Evolutionary conservation across 2,329 filamentous ascomycete genomes (phyloP), one percentile per base, ranked within the genome.

Genomic region (Monosporascus sp.): DNA sequence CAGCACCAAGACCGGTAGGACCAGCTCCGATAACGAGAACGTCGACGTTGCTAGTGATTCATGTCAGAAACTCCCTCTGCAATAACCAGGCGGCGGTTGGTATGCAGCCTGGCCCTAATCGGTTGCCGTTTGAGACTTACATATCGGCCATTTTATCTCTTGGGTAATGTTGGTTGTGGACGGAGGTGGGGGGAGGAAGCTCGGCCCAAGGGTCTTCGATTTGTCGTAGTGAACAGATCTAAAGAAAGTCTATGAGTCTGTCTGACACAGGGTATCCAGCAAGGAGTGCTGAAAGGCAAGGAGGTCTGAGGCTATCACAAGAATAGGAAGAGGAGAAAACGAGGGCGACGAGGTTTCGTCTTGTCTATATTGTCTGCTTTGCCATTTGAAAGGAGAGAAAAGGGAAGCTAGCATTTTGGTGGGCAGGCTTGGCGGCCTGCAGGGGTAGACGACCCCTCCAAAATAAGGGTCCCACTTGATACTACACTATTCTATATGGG

Each of bases 1-100:
- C 94, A 71, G 94, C 94, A 81, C 94, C 94, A 65, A 97, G 84
- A 76, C 94, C 94, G 69, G 94, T 97, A 66, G 94, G 94, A 70
- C 94, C 94, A 76, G 93, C 93, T 70, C 94, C 94, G 78, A 97
- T 97, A 74, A 99, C 86, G 70, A 99, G 90, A 64, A 99, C 88
- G 76, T 99, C 94, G 72, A 97, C 90, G 68, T 90, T 87, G 73
- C 91, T 95, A 73, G 37, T 52, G 31, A 46, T 20, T 50, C 53
- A 45, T 51, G 37, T 24, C 25, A 49, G 45, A 47, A 37, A 11
- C 37, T 44, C 9, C 35, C 35, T 47, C 45, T 37, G 31, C 20
- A 20, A 50, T 50, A 18, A 47, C 31, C 47, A 47, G 41, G 50
- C 8, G 6, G 6, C 22, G 6, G 50, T 18, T 17, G 43, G 5